Base-by-base conservation (phyloP, 805 yeast species). In the Grigorovia yakushimaensis region DNA sequence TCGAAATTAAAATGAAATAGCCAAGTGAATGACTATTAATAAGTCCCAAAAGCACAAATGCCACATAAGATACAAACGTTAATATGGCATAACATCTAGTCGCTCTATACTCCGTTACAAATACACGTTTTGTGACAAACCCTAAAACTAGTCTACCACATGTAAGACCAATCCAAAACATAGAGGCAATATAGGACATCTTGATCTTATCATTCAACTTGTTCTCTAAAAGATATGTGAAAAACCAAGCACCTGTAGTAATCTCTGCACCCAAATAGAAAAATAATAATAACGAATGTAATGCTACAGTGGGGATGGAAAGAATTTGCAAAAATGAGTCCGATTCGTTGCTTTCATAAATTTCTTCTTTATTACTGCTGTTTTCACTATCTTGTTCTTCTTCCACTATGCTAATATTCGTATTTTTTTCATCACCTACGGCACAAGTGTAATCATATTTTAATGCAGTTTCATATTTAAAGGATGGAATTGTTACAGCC, bases 101-200 rank as follows among this genome's bases (percentile, higher is more conserved):
- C 52, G 62, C 70, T 37, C 59, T 68, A 52, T 54, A 69, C 55
- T 76, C 83, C 52, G 67, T 73, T 18, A 51, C 57, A 54, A 78
- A 79, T 44, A 54, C 66, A 45, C 68, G 65, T 13, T 70, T 72
- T 0, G 83, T 78, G 8, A 71, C 74, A 57, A 78, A 77, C 1
- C 83, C 82, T 8, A 83, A 62, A 4, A 69, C 51, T 41, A 83
- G 62, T 50, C 91, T 67, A 0, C 91, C 91, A 15, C 73, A 50
- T 0, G 88, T 79, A 19, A 83, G 60, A 0, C 91, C 91, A 21
- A 74, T 73, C 88, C 88, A 83, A 57, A 74, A 82, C 15, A 85
- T 82, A 5, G 87, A 74, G 0, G 83, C 78, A 13, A 81, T 78
- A 55, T 77, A 80, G 8, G 88, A 83, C 57, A 79, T 75, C 19